These are phyloP conservation scores for Hortiboletus flavorubellus DNA, from an alignment of 768 basidiomycete species.

Conservation along the genomic window DNA sequence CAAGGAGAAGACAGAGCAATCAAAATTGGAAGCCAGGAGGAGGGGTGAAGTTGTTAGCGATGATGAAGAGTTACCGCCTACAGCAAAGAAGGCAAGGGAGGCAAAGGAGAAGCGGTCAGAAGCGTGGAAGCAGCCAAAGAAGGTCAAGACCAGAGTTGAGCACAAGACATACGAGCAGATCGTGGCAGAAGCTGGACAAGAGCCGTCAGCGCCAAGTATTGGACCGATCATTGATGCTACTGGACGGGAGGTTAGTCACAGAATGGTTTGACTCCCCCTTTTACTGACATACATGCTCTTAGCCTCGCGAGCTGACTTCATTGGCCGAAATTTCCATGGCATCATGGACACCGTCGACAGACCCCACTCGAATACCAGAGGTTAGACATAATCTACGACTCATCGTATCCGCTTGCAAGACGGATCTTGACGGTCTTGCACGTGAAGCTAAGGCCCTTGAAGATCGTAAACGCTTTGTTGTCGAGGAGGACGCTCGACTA, in stretches of 20 bases:
- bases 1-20: conserved; percentile 83
- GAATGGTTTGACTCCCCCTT: neutral
- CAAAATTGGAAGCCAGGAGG: conserved; percentile 73
- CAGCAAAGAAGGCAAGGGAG: conserved; percentile 40
- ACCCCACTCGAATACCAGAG: conserved; percentile 89
- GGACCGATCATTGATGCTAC: conserved; percentile 95
- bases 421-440: conserved; percentile 83
- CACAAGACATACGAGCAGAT: conserved; percentile 99
- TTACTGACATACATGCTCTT: conserved; percentile 9
- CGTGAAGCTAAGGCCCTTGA: conserved; percentile 83
- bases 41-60: conserved; percentile 74
- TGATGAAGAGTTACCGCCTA: conserved; percentile 46
- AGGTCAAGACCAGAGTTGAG: conserved; percentile 78
- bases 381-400: conserved; percentile 94
- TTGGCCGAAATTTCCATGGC: conserved; percentile 72
- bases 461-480: conserved; percentile 72
- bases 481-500: conserved; percentile 66
- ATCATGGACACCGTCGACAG: conserved; percentile 84
- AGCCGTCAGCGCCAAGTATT: conserved; percentile 49
- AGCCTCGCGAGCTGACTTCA: conserved; percentile 88
- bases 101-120: conserved; percentile 67
- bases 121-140: conserved; percentile 84
- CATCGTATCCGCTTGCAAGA: conserved; percentile 78
- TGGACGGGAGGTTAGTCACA: conserved; percentile 73
- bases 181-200: conserved; percentile 78